A percentile compares a stretch with the other conserved stretches of the same genome.
Conservation (phyloP, 176 grass and related monocot species). For the Rhipidocladum racemiflorum region DNA sequence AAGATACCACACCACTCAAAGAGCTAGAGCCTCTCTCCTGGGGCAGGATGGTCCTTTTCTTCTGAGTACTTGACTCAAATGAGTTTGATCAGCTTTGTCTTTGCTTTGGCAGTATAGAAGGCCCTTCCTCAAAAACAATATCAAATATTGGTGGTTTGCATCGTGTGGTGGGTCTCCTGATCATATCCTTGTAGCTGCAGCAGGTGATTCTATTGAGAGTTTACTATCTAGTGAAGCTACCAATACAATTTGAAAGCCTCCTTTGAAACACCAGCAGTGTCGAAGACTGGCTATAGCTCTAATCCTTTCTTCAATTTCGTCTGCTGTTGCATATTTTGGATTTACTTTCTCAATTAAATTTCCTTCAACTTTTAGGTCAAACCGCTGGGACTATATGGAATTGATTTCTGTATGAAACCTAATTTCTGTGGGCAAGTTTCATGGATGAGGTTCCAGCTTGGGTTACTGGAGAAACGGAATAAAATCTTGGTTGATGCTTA, state of each 20-base stretch:
- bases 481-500: constrained; percentile 78
- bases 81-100: constrained; percentile 1
- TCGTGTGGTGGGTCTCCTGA: constrained; percentile 66
- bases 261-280: constrained; percentile 79
- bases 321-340: constrained; percentile 2
- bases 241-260: constrained; percentile 78
- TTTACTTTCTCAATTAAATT: not conserved
- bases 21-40: not conserved
- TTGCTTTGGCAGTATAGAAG: constrained; percentile 56
- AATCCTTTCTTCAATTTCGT: not conserved
- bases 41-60: not conserved
- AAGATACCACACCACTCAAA: not conserved
- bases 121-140: constrained; percentile 59
- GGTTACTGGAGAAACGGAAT: constrained; percentile 81
- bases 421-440: constrained; percentile 82
- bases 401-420: constrained; percentile 69
- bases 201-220: constrained; percentile 81
- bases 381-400: constrained; percentile 84
- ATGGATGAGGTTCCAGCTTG: constrained; percentile 92
- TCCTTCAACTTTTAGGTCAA: constrained; percentile 51
- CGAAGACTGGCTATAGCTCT: constrained; percentile 58
- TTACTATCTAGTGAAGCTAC: constrained; percentile 60
- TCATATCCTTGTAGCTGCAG: constrained; percentile 67
- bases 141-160: constrained; percentile 73
- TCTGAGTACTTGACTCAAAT: not conserved